Conservation (phyloP, 2,329 filamentous ascomycete genomes). For the Microascus cirrosus region DNA sequence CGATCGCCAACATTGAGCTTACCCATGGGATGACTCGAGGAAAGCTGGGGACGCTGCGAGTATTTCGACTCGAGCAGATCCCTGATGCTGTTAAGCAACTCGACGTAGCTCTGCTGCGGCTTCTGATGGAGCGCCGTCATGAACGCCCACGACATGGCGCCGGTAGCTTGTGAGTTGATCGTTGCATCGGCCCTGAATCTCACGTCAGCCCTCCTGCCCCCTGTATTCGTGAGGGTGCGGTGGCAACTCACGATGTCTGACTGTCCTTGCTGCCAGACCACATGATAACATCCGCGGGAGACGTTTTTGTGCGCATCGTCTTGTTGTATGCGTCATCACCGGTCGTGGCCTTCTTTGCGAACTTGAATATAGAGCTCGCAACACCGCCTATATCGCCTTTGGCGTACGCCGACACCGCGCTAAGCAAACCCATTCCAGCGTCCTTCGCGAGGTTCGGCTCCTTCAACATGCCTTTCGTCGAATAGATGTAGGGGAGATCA, state of each 20-base stretch:
- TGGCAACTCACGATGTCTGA: conserved; percentile 53
- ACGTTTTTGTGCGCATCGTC: conserved; percentile 73
- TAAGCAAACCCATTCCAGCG: conserved; percentile 54
- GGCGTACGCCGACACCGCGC: conserved; percentile 62
- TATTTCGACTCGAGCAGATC: conserved; percentile 74
- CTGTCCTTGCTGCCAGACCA: conserved; percentile 85
- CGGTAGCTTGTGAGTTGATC: conserved; percentile 73
- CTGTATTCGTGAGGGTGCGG: background rate
- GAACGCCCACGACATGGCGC: conserved; percentile 91
- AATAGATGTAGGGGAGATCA: conserved; percentile 49
- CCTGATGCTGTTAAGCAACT: conserved; percentile 80
- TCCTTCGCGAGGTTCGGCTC: conserved; percentile 64
- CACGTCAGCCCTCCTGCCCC: conserved; percentile 10
- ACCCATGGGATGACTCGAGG: conserved; percentile 84
- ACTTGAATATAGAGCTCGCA: conserved; percentile 59
- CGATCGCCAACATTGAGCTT: conserved; percentile 21
- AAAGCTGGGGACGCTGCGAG: conserved; percentile 80
- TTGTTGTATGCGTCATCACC: conserved; percentile 65
- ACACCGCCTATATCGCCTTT: conserved; percentile 71
- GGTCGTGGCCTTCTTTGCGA: conserved; percentile 64
- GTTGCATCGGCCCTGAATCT: conserved; percentile 62
- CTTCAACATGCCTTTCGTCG: conserved; percentile 60
- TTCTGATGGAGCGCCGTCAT: conserved; percentile 77
- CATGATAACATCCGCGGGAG: conserved; percentile 83
- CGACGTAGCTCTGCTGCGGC: conserved; percentile 82